These are phyloP conservation scores for Epichloe uncinata DNA, from an alignment of 2,329 filamentous ascomycete species.

Conservation along the genomic window DNA sequence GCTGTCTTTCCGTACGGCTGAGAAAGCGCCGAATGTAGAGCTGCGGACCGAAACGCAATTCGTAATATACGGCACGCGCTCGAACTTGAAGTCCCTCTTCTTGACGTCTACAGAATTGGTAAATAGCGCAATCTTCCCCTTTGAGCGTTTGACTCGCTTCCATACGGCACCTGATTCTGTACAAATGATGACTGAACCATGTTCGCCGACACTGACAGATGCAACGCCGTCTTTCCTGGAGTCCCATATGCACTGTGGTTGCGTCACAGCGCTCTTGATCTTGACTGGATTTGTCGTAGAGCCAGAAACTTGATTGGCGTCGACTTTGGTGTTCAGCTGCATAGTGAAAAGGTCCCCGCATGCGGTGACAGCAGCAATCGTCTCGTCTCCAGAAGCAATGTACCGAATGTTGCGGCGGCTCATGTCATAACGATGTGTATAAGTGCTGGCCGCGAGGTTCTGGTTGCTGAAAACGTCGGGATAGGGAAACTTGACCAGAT, in stretches of 20 bases:
- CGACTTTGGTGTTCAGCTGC: slow-evolving; percentile 54
- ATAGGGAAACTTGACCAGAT: slow-evolving; percentile 72
- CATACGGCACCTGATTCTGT: slow-evolving; percentile 89
- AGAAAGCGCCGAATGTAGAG: slow-evolving; percentile 81
- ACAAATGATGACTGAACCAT: slow-evolving; percentile 88
- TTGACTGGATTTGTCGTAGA: slow-evolving; percentile 91
- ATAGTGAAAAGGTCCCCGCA: slow-evolving; percentile 83
- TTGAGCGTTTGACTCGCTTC: slow-evolving; percentile 71
- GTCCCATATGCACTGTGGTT: slow-evolving; percentile 75
- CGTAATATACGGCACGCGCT: slow-evolving; percentile 77
- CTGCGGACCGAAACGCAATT: slow-evolving; percentile 73
- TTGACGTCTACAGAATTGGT: slow-evolving; percentile 39
- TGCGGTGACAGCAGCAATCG: slow-evolving; percentile 75
- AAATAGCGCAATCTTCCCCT: slow-evolving; percentile 54
- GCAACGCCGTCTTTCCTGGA: slow-evolving; percentile 74
- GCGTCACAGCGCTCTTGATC: slow-evolving; percentile 68
- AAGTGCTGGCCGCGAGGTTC: slow-evolving; percentile 51
- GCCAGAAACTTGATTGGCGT: slow-evolving; percentile 43
- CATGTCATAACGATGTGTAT: slow-evolving; percentile 36
- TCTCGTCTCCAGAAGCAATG: slow-evolving; percentile 77
- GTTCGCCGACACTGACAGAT: slow-evolving; percentile 80
- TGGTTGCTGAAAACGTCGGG: slow-evolving; percentile 57
- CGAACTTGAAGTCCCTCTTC: slow-evolving; percentile 88
- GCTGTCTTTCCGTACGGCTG: slow-evolving; percentile 72
- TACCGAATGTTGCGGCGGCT: slow-evolving; percentile 58